phyloP scores from a whole-genome alignment of 768 basidiomycete species.

The Tremella fuciformis region DNA sequence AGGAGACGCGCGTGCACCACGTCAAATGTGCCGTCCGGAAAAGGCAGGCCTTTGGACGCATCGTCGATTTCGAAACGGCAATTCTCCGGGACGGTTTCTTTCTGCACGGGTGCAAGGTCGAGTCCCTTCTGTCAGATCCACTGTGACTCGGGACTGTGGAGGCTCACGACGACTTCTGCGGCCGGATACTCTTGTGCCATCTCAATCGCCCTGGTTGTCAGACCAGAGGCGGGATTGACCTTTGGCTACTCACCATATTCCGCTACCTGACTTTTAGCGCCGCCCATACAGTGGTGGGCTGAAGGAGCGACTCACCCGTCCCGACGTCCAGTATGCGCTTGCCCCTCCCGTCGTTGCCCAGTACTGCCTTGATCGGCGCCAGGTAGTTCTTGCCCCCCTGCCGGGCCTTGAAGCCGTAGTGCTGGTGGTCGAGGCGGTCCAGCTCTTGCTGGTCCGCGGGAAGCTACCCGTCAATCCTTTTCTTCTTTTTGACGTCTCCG shows the following conservation, averaged over 20 bases:
- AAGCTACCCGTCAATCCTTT: no score
- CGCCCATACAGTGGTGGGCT: not conserved
- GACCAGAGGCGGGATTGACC: no score
- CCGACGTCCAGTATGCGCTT: slow-evolving; percentile 21
- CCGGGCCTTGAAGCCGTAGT: slow-evolving; percentile 20
- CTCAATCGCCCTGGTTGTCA: slow-evolving; percentile 20
- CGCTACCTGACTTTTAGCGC: slow-evolving; percentile 13
- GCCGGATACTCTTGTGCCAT: slow-evolving; percentile 27
- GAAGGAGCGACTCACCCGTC: slow-evolving; percentile 14
- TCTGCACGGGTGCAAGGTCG: slow-evolving; percentile 21
- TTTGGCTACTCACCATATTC: slow-evolving; percentile 26
- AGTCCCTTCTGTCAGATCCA: slow-evolving; percentile 6
- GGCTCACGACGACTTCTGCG: slow-evolving; percentile 19
- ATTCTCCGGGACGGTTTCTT: slow-evolving; percentile 21
- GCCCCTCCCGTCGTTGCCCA: slow-evolving; percentile 3
- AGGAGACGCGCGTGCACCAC: slow-evolving; percentile 23
- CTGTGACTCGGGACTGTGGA: not conserved
- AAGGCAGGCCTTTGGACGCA: slow-evolving; percentile 17
- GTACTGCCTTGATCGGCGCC: slow-evolving; percentile 15
- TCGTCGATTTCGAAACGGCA: slow-evolving; percentile 17
- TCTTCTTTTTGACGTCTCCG: no score
- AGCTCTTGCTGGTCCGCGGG: slow-evolving; percentile 16
- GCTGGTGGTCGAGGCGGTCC: slow-evolving; percentile 18
- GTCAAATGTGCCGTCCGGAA: slow-evolving; percentile 21
- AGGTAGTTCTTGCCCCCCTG: slow-evolving; percentile 21